Evolutionary conservation across 208 protist genomes (phyloP).

Genomic region (Naegleria lovaniensis): DNA sequence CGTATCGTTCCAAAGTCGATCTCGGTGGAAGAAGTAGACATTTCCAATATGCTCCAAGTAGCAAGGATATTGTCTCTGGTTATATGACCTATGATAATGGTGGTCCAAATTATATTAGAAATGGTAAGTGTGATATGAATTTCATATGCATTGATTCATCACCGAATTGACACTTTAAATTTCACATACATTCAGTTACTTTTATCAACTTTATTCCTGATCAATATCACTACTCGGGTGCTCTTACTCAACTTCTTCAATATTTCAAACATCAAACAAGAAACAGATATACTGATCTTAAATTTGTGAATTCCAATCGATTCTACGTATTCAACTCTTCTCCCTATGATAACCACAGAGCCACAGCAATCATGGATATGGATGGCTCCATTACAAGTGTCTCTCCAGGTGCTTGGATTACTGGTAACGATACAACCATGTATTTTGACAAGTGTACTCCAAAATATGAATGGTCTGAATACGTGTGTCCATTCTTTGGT

Average conservation of each 20-base stretch:
- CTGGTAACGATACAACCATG: background rate
- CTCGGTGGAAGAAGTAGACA: background rate
- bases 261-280: background rate
- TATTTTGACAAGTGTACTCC: background rate
- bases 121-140: no score
- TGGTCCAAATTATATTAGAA: background rate
- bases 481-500: background rate
- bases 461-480: background rate
- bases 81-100: constrained; percentile 4
- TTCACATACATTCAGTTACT: no score
- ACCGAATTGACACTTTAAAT: no score
- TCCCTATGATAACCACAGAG: background rate
- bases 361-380: background rate
- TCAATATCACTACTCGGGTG: background rate
- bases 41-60: no score
- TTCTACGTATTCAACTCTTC: no score
- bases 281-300: background rate
- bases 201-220: background rate
- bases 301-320: background rate
- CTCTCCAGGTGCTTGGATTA: background rate
- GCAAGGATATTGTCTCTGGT: background rate
- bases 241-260: no score
- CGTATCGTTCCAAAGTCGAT: background rate
- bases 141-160: no score
- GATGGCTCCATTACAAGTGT: background rate